Conservation (phyloP, 805 yeast genomes). For the Spathaspora passalidarum region DNA sequence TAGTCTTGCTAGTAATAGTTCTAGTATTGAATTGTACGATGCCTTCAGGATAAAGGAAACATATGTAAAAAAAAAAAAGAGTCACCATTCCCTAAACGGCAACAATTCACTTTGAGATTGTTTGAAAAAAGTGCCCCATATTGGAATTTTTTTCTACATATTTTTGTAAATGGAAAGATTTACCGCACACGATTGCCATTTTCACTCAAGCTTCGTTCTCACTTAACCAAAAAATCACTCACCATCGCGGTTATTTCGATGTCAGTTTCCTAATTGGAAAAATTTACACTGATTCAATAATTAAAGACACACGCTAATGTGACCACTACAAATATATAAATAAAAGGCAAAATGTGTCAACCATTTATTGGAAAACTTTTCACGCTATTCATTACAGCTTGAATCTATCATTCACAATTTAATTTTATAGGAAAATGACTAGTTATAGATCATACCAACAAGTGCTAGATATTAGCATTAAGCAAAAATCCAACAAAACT, state of each 20-base stretch:
- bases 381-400: not conserved
- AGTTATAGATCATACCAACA: slow-evolving; percentile 37
- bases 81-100: not conserved
- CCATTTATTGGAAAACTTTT: slow-evolving; percentile 1
- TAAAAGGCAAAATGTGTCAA: not conserved
- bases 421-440: slow-evolving; percentile 12
- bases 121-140: not conserved
- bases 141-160: not conserved
- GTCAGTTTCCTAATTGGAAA: slow-evolving; percentile 3
- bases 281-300: not conserved
- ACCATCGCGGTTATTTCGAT: slow-evolving; percentile 8
- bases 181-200: not conserved
- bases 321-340: not conserved
- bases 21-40: no score
- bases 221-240: not conserved
- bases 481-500: slow-evolving; percentile 12
- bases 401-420: not conserved
- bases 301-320: not conserved
- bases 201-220: slow-evolving; percentile 1
- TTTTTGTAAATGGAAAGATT: not conserved
- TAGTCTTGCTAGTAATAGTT: no score
- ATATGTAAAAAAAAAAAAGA: not conserved
- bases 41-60: no score
- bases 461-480: slow-evolving; percentile 27
- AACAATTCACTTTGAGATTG: not conserved